Base-by-base conservation (phyloP, 2,329 filamentous ascomycete species). In the Aciculosporium take region DNA sequence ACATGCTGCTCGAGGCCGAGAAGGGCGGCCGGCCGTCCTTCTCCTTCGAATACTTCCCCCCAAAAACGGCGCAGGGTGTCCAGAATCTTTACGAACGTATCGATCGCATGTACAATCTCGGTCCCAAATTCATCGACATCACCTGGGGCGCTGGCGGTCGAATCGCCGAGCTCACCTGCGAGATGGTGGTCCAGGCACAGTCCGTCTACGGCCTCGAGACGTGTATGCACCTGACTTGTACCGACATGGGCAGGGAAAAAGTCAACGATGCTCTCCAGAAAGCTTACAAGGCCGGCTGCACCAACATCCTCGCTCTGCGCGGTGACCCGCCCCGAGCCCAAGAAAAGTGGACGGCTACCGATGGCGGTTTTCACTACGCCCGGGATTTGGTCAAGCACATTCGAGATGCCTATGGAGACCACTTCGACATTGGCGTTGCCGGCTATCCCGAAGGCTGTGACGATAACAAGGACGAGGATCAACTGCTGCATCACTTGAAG, bases 71-170 rank as follows among this genome's bases (percentile, higher is more conserved):
- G 9, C 85, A 91, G 66, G 91, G 91, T 72, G 89, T 98, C 10
- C 91, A 98, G 67, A 98, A 98, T 62, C 79, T 98, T 44, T 98
- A 98, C 71, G 91, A 98, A 54, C 85, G 91, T 53, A 96, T 98
- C 84, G 91, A 98, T 65, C 87, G 88, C 65, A 98, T 98, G 91
- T 87, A 94, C 64, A 77, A 81, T 55, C 76, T 93, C 48, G 91
- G 87, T 2, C 91, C 89, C 48, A 82, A 88, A 56, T 98, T 98
- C 68, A 87, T 98, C 60, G 91, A 98, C 63, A 83, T 98, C 56
- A 98, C 91, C 48, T 98, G 91, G 91, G 93, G 93, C 48, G 91
- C 91, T 40, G 91, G 91, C 51, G 91, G 91, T 37, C 80, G 84
- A 50, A 77, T 91, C 52, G 91, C 89, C 42, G 82, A 94, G 57